These are phyloP conservation scores for Septoria linicola DNA, from an alignment of 2,329 filamentous ascomycete species.

Conservation along the genomic window DNA sequence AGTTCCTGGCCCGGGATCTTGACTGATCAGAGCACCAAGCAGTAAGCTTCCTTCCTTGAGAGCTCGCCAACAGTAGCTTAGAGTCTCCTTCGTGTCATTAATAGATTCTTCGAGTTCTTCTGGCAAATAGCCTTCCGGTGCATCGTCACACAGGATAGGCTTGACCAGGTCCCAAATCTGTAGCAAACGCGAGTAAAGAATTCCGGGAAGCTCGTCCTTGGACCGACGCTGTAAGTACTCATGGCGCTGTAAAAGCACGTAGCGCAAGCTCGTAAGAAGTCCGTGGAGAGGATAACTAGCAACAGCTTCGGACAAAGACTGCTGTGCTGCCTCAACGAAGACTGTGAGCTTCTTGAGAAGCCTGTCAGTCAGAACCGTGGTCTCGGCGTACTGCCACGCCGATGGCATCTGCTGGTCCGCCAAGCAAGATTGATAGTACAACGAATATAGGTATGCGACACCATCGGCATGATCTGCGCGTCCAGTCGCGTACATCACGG, in stretches of 20 bases:
- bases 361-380: conserved; percentile 31
- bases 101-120: conserved; percentile 72
- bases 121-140: conserved; percentile 82
- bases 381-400: conserved; percentile 20
- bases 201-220: conserved; percentile 3
- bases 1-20: background rate
- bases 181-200: conserved; percentile 51
- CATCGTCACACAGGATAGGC: conserved; percentile 84
- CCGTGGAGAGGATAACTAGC: conserved; percentile 48
- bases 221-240: background rate
- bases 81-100: conserved; percentile 78
- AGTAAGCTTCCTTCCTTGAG: conserved; percentile 86
- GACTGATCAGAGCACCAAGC: conserved; percentile 20
- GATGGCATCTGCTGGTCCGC: background rate
- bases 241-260: conserved; percentile 32
- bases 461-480: conserved; percentile 92
- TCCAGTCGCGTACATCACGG: conserved; percentile 66
- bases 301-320: conserved; percentile 63
- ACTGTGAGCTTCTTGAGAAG: conserved; percentile 63
- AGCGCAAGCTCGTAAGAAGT: conserved; percentile 37
- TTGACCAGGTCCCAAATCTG: conserved; percentile 76
- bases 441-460: conserved; percentile 71
- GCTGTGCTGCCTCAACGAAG: conserved; percentile 63
- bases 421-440: conserved; percentile 54
- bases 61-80: conserved; percentile 93